A percentile compares a stretch with the other conserved stretches of the same genome.
These are phyloP conservation scores for Nannochloris sp. DNA, from an alignment of 139 green algal species.

Conservation along the genomic window DNA sequence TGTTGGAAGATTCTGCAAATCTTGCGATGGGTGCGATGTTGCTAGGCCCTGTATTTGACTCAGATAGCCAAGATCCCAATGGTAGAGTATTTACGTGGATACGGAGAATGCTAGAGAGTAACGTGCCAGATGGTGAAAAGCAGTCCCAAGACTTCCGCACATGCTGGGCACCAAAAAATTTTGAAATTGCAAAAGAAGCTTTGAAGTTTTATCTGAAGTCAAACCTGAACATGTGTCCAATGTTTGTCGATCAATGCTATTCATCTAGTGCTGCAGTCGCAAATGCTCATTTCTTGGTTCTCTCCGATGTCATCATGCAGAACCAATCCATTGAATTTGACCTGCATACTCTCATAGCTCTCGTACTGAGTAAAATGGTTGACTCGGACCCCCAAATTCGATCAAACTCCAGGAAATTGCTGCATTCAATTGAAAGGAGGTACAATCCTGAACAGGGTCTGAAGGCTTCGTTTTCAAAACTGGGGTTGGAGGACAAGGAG, in stretches of 20 bases:
- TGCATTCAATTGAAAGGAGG: constrained; percentile 51
- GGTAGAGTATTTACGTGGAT: constrained; percentile 37
- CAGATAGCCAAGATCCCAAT: constrained; percentile 32
- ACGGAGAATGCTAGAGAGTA: constrained; percentile 32
- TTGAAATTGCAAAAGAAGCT: constrained; percentile 30
- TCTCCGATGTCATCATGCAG: constrained; percentile 27
- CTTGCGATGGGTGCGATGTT: constrained; percentile 66
- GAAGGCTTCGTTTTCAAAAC: background rate
- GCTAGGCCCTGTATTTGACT: constrained; percentile 50
- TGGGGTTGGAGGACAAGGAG: background rate
- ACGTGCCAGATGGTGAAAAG: too few species aligned
- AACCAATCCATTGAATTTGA: constrained; percentile 37
- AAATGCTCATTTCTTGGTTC: constrained; percentile 59
- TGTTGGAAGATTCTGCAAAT: constrained; percentile 49
- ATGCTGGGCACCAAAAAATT: constrained; percentile 11
- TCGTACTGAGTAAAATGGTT: constrained; percentile 93
- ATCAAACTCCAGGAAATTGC: constrained; percentile 72
- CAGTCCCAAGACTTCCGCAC: background rate
- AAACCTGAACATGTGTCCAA: constrained; percentile 45
- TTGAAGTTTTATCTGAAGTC: constrained; percentile 49
- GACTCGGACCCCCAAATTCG: constrained; percentile 57
- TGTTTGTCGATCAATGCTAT: constrained; percentile 71
- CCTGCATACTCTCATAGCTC: constrained; percentile 44
- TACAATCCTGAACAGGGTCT: background rate
- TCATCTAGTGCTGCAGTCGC: constrained; percentile 36